Percentiles rank a stretch among this genome's conserved stretches.
Evolutionary conservation across 305 asterid species (phyloP).

Genomic region (Fraxinus albicans): DNA sequence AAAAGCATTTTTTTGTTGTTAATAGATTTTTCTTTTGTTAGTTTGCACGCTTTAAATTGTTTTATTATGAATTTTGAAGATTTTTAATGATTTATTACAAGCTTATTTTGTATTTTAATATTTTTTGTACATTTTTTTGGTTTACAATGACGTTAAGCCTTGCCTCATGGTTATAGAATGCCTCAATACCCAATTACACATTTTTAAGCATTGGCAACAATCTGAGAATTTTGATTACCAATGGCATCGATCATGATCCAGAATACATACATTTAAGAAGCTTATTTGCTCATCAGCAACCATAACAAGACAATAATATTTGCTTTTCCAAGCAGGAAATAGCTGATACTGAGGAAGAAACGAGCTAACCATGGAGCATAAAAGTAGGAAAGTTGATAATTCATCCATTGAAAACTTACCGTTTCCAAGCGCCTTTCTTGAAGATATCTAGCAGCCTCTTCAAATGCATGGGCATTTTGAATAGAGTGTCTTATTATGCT

Average conservation of each 20-base stretch:
- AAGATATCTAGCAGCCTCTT: constrained; percentile 62
- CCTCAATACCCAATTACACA: not conserved
- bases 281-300: not conserved
- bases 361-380: not conserved
- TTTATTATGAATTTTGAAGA: not conserved
- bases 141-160: not conserved
- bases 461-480: constrained; percentile 75
- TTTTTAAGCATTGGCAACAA: not conserved
- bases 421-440: constrained; percentile 57
- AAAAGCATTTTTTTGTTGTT: not conserved
- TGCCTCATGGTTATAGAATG: not conserved
- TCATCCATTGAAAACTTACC: constrained; percentile 41
- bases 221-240: not conserved
- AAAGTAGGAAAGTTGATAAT: constrained; percentile 10
- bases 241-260: not conserved
- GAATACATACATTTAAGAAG: constrained; percentile 7
- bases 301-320: not conserved
- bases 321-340: constrained; percentile 4
- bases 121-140: not conserved
- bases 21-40: not conserved
- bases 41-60: not conserved
- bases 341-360: not conserved
- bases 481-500: constrained; percentile 76
- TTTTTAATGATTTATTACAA: not conserved
- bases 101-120: not conserved